Conservation (phyloP, 2,329 filamentous ascomycete genomes). For the Periconia sp. region DNA sequence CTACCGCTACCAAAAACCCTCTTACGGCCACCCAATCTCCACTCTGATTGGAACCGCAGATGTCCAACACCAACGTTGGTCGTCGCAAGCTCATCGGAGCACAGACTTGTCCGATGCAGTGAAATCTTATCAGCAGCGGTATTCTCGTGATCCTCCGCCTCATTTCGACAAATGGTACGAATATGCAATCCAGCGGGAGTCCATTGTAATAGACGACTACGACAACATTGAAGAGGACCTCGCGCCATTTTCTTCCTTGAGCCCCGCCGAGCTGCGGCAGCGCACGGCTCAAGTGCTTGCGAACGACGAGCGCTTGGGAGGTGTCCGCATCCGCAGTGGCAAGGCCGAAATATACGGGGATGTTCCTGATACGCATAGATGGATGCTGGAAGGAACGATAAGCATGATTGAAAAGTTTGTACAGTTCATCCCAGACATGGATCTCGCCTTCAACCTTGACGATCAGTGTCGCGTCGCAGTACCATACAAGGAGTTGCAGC, state of each 20-base stretch:
- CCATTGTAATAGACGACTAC: conserved; percentile 61
- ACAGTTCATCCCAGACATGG: conserved; percentile 62
- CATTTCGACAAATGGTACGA: conserved; percentile 63
- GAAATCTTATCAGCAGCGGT: conserved; percentile 54
- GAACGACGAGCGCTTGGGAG: conserved; percentile 58
- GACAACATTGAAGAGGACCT: conserved; percentile 61
- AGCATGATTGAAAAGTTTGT: conserved; percentile 55
- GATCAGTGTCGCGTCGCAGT: conserved; percentile 61
- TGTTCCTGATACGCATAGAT: conserved; percentile 57
- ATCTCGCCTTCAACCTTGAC: conserved; percentile 64
- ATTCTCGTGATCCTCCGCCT: conserved; percentile 59
- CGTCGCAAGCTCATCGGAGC: conserved; percentile 51
- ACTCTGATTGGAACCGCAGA: conserved; percentile 55
- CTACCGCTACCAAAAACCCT: conserved; percentile 46
- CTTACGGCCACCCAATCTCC: conserved; percentile 57
- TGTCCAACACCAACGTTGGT: conserved; percentile 52
- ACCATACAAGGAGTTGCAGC: conserved; percentile 43
- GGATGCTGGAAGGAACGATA: conserved; percentile 59
- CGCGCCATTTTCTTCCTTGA: conserved; percentile 57
- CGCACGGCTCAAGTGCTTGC: conserved; percentile 56
- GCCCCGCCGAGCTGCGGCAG: conserved; percentile 53
- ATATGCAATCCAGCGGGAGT: conserved; percentile 55
- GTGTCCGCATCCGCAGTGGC: conserved; percentile 58
- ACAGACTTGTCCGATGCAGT: conserved; percentile 53
- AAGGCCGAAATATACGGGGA: conserved; percentile 45